Evolutionary conservation across 2,329 filamentous ascomycete genomes (phyloP).

Genomic region (Xylariaceae sp.): DNA sequence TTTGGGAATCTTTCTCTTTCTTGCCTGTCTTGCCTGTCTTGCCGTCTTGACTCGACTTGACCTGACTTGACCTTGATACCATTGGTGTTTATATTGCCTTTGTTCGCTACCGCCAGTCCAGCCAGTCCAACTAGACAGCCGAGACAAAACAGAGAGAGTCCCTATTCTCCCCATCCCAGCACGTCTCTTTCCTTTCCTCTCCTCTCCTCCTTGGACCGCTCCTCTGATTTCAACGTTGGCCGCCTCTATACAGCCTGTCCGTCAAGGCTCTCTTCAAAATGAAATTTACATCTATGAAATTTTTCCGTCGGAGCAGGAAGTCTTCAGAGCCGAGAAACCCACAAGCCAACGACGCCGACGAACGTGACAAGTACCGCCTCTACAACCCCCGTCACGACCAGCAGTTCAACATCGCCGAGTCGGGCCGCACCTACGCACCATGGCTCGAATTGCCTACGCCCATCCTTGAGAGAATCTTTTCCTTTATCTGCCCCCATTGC

Average conservation of each 20-base stretch:
- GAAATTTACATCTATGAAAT: slow-evolving; percentile 30
- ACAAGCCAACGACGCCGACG: slow-evolving; percentile 23
- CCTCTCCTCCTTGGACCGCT: slow-evolving; percentile 8
- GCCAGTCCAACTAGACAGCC: background rate
- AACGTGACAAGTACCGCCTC: slow-evolving; percentile 29
- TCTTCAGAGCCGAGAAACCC: slow-evolving; percentile 21
- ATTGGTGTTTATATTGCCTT: background rate
- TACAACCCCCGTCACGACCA: slow-evolving; percentile 27
- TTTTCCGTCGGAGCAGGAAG: slow-evolving; percentile 34
- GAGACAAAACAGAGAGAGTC: no score
- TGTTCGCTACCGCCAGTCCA: background rate
- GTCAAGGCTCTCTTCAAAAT: slow-evolving; percentile 18
- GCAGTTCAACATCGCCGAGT: slow-evolving; percentile 23
- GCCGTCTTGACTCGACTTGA: background rate
- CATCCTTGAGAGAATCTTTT: slow-evolving; percentile 74
- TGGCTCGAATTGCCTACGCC: slow-evolving; percentile 53
- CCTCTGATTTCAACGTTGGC: background rate
- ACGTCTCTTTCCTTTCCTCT: background rate
- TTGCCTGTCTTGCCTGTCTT: background rate
- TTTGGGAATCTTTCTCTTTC: background rate
- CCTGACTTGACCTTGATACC: background rate
- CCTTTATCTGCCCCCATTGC: slow-evolving; percentile 76
- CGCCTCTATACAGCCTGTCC: background rate
- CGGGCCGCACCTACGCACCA: slow-evolving; percentile 26
- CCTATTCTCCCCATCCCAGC: background rate